phyloP scores from a whole-genome alignment of 495 filamentous ascomycete species.

The Penicillium roqueforti region DNA sequence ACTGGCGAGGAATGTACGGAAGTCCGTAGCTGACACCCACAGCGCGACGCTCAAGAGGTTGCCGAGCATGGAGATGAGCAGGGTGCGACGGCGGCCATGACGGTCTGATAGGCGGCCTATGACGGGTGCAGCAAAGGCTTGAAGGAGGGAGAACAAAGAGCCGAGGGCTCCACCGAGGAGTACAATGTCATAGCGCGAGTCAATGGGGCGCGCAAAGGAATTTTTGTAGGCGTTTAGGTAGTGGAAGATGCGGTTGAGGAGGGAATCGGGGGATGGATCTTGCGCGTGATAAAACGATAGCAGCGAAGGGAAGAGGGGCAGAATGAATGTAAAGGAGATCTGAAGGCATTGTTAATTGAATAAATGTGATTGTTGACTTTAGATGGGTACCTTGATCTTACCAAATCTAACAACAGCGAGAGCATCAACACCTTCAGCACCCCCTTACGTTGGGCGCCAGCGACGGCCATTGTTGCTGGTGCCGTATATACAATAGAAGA shows the following conservation, averaged over 20 bases:
- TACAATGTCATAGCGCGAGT: conserved; percentile 94
- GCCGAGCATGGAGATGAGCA: conserved; percentile 90
- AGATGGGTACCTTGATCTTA: conserved; percentile 26
- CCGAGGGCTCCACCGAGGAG: conserved; percentile 92
- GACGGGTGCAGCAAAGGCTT: conserved; percentile 87
- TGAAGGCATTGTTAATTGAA: conserved; percentile 24
- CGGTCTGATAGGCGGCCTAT: conserved; percentile 86
- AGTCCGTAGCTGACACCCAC: conserved; percentile 90
- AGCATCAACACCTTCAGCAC: conserved; percentile 78
- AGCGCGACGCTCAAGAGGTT: conserved; percentile 90
- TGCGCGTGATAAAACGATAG: conserved; percentile 87
- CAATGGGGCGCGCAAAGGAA: conserved; percentile 87
- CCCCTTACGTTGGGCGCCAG: conserved; percentile 59
- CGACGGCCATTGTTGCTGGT: conserved; percentile 33
- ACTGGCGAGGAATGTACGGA: conserved; percentile 90
- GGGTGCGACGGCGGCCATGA: conserved; percentile 81
- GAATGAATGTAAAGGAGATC: conserved; percentile 95
- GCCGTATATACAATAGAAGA: neutral
- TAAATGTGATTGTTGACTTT: neutral
- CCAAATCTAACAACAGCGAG: conserved; percentile 67
- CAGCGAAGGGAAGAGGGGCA: conserved; percentile 90
- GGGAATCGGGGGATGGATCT: conserved; percentile 51
- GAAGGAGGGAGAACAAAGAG: conserved; percentile 87
- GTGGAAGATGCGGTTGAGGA: conserved; percentile 72
- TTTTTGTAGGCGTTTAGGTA: conserved; percentile 95